Conservation (phyloP, 208 protist species). For the Acanthamoeba sp. region DNA sequence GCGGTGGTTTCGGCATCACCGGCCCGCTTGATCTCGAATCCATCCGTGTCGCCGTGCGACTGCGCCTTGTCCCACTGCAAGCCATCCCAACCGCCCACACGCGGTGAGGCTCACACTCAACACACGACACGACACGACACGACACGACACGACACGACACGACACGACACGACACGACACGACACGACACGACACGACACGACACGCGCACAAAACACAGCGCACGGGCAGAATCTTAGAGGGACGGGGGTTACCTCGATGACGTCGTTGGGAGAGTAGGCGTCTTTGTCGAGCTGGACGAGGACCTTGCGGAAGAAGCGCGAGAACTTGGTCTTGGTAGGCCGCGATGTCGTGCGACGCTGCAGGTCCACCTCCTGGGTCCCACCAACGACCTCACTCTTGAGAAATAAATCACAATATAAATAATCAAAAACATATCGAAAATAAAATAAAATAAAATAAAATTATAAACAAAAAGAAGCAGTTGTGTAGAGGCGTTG, state of each 20-base stretch:
- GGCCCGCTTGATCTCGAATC: slow-evolving; percentile 61
- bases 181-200: background rate
- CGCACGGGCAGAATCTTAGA: background rate
- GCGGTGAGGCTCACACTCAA: background rate
- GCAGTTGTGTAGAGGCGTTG: background rate
- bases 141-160: background rate
- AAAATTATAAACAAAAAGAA: too few relatives aligned
- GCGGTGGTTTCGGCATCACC: background rate
- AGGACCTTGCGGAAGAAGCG: slow-evolving; percentile 64
- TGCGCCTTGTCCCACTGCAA: slow-evolving; percentile 49
- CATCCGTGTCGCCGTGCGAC: slow-evolving; percentile 52
- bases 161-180: background rate
- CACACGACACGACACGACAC: background rate
- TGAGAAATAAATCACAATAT: too few relatives aligned
- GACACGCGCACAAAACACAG: background rate
- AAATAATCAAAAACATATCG: too few relatives aligned
- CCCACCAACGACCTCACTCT: background rate
- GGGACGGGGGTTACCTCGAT: background rate
- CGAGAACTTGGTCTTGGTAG: slow-evolving; percentile 51
- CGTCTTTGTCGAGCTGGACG: slow-evolving; percentile 50
- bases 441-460: too few relatives aligned
- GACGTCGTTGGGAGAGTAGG: background rate
- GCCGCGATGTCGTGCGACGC: slow-evolving; percentile 34
- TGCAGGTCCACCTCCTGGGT: slow-evolving; percentile 11
- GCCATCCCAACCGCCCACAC: background rate